A percentile compares a stretch with the other conserved stretches of the same genome.
Evolutionary conservation across 305 asterid species (phyloP).

Genomic region (Fraxinus nigra): DNA sequence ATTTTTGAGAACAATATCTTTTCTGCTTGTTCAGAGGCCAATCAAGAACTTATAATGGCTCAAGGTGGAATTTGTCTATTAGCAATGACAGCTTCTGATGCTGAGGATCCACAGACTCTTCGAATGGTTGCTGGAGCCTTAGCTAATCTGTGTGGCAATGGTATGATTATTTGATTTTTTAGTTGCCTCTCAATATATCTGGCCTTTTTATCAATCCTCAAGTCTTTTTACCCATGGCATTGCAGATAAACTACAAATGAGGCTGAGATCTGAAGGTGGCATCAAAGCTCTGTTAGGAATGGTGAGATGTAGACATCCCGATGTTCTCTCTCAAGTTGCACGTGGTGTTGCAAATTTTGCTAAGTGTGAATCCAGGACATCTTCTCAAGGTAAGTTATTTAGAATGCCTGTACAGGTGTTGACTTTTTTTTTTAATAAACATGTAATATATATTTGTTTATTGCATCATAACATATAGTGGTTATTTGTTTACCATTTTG

Average conservation of each 20-base stretch:
- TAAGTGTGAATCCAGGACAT: conserved; percentile 89
- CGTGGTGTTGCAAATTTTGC: conserved; percentile 99
- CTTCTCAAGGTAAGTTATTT: conserved; percentile 53
- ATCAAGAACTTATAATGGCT: conserved; percentile 94
- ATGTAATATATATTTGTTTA: background rate
- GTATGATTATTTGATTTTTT: conserved; percentile 39
- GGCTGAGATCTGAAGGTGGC: conserved; percentile 96
- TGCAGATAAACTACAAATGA: conserved; percentile 84
- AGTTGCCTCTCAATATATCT: conserved; percentile 5
- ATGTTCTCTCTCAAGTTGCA: conserved; percentile 95
- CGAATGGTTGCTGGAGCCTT: conserved; percentile 99
- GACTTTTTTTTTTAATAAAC: background rate
- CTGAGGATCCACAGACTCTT: conserved; percentile 96
- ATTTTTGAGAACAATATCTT: conserved; percentile 4
- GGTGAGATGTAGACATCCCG: conserved; percentile 96
- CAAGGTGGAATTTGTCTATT: conserved; percentile 87
- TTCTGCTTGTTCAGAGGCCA: conserved; percentile 57
- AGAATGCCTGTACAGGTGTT: background rate
- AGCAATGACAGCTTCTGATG: conserved; percentile 88
- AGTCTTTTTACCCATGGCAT: conserved; percentile 20
- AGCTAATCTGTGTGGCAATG: conserved; percentile 97
- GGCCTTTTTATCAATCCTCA: conserved; percentile 4
- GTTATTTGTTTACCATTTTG: background rate
- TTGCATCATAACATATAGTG: background rate
- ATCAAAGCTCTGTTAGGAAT: conserved; percentile 90